Base-by-base conservation (phyloP, 179 eudicot genomes). In the Nepenthes alata region DNA sequence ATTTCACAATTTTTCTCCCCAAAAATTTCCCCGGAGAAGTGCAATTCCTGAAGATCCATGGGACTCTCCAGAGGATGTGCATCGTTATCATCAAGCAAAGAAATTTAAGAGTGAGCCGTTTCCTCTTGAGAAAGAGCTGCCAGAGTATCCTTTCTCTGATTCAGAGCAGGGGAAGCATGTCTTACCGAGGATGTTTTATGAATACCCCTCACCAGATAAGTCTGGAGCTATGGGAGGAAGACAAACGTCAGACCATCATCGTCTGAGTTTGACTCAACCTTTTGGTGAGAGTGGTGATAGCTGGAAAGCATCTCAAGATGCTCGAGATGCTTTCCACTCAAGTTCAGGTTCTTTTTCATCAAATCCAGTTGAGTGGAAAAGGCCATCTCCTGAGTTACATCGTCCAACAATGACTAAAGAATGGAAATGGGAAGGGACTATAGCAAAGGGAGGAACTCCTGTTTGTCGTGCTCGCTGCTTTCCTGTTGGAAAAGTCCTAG, bases 341-440 rank as follows among this genome's bases (percentile, higher is more conserved):
- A 72, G 76, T 67, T 53, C 78, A 47, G 69, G 69, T 62, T 55
- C 81, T 37, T 59, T 75, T 52, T 74, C 82, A 61, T 51, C 75
- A 60, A 63, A 58, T 7, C 65, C 67, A 44, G 68, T 62, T 53
- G 87, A 80, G 53, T 62, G 71, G 76, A 79, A 76, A 69, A 76
- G 73, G 63, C 71, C 47, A 37, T 71, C 79, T 47, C 75, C 83
- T 37, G 89, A 85, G 66, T 63, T 67, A 48, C 81, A 72, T 53
- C 74, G 59, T 37, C 67, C 73, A 8, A 67, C 86, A 64, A 36
- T 53, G 47, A 75, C 60, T 61, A 64, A 63, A 57, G 88, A 75
- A 62, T 88, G 96, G 96, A 88, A 80, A 71, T 88, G 96, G 96
- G 94, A 88, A 74, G 96, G 96, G 48, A 82, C 80, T 35, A 82